phyloP scores from a whole-genome alignment of 2,329 filamentous ascomycete species.

The Colletotrichum echinochloae region DNA sequence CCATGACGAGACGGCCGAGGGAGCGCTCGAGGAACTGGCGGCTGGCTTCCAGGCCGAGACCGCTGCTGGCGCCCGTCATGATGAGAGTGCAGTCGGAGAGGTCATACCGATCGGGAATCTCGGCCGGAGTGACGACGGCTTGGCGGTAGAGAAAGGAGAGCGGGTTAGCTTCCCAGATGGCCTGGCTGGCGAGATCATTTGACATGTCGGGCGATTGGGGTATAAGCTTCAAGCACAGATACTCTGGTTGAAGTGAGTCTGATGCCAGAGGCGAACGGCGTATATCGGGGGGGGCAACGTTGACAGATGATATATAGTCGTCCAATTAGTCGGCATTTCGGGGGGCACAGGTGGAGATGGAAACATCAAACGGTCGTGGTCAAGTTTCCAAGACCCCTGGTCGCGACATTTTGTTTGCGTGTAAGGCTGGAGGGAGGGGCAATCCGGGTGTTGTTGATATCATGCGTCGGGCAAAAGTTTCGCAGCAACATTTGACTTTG shows the following conservation, averaged over 20 bases:
- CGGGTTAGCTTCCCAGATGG: slow-evolving; percentile 37
- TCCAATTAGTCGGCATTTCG: slow-evolving; percentile 26
- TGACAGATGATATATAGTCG: slow-evolving; percentile 14
- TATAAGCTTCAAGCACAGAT: not conserved
- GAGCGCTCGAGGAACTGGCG: slow-evolving; percentile 52
- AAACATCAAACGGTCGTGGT: slow-evolving; percentile 29
- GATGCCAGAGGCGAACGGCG: too few species aligned
- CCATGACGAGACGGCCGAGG: slow-evolving; percentile 54
- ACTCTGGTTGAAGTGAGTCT: not conserved
- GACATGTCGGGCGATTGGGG: slow-evolving; percentile 25
- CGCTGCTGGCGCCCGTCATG: slow-evolving; percentile 58
- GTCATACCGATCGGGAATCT: slow-evolving; percentile 32
- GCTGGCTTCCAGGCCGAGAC: slow-evolving; percentile 56
- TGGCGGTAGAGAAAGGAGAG: slow-evolving; percentile 38
- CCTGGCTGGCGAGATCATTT: slow-evolving; percentile 34
- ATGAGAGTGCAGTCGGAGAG: slow-evolving; percentile 49
- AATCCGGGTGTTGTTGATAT: slow-evolving; percentile 20
- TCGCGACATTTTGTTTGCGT: not conserved
- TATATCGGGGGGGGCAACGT: not conserved
- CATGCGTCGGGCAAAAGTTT: slow-evolving; percentile 17
- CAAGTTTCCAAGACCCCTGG: slow-evolving; percentile 25
- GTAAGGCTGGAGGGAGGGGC: slow-evolving; percentile 6
- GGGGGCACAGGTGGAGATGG: slow-evolving; percentile 34
- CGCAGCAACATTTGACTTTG: slow-evolving; percentile 24
- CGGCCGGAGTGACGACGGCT: slow-evolving; percentile 30